Percentiles rank a stretch among this genome's conserved stretches.
phyloP scores from a whole-genome alignment of 2,329 filamentous ascomycete species.

The Geosmithia morbida region DNA sequence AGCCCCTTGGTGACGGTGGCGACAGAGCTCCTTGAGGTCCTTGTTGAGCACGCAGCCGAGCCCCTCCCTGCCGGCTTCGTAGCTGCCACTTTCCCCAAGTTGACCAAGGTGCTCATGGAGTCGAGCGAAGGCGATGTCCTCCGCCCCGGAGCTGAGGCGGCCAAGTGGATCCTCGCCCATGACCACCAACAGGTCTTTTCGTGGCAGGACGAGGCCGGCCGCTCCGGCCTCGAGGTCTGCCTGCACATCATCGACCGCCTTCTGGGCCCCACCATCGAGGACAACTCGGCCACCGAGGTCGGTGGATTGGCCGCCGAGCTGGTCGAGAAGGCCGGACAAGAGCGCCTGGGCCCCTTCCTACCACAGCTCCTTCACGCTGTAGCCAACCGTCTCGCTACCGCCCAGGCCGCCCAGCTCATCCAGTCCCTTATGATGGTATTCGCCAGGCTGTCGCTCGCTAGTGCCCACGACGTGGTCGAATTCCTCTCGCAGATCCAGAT shows the following conservation, averaged over 20 bases:
- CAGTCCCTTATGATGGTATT: slow-evolving; percentile 94
- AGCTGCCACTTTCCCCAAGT: slow-evolving; percentile 70
- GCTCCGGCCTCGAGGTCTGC: slow-evolving; percentile 75
- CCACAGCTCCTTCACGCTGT: slow-evolving; percentile 81
- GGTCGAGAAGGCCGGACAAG: slow-evolving; percentile 87
- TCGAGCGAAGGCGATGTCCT: slow-evolving; percentile 81
- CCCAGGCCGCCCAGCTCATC: slow-evolving; percentile 77
- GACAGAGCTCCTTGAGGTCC: slow-evolving; percentile 65
- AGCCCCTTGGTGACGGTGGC: slow-evolving; percentile 75
- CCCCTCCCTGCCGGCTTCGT: slow-evolving; percentile 83
- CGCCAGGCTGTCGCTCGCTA: slow-evolving; percentile 72
- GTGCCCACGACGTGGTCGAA: slow-evolving; percentile 77
- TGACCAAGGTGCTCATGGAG: slow-evolving; percentile 68
- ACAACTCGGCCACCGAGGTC: slow-evolving; percentile 90
- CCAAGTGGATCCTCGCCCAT: slow-evolving; percentile 81
- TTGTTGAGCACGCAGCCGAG: slow-evolving; percentile 70
- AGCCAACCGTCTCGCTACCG: slow-evolving; percentile 68
- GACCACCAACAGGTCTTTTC: slow-evolving; percentile 81
- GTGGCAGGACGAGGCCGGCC: slow-evolving; percentile 69
- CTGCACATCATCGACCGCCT: slow-evolving; percentile 87
- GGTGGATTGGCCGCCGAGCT: slow-evolving; percentile 87
- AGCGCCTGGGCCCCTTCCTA: slow-evolving; percentile 79
- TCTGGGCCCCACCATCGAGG: slow-evolving; percentile 69
- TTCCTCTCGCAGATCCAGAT: slow-evolving; percentile 81
- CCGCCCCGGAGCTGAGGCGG: slow-evolving; percentile 69